Percentiles rank a stretch among this genome's conserved stretches.
Evolutionary conservation across 768 basidiomycete genomes (phyloP).

Genomic region (Hortiboletus campestris): DNA sequence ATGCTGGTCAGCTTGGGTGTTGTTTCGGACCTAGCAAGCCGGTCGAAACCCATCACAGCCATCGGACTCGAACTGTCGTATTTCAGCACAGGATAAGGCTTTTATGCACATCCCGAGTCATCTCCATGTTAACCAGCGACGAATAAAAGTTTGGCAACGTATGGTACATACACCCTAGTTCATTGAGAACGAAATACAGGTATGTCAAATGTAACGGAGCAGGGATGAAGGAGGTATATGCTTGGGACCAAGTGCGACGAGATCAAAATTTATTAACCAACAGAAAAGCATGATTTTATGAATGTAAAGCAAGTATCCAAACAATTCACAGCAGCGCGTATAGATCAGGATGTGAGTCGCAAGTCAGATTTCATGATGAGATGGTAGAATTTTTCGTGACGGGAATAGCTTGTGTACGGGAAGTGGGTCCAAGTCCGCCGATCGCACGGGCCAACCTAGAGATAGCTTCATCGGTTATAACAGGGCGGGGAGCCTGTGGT

Average conservation of each 20-base stretch:
- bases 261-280: slow-evolving; percentile 17
- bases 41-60: slow-evolving; percentile 83
- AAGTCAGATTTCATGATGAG: slow-evolving; percentile 16
- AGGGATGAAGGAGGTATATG: slow-evolving; percentile 24
- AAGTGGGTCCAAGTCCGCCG: slow-evolving; percentile 34
- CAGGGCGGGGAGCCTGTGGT: slow-evolving; percentile 54
- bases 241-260: slow-evolving; percentile 14
- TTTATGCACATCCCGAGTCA: neutral
- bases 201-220: slow-evolving; percentile 15
- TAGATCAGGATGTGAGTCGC: slow-evolving; percentile 9
- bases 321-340: slow-evolving; percentile 8
- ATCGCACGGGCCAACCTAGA: slow-evolving; percentile 64
- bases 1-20: slow-evolving; percentile 89
- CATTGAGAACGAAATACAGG: slow-evolving; percentile 19
- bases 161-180: slow-evolving; percentile 20
- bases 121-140: neutral
- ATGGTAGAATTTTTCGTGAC: slow-evolving; percentile 29
- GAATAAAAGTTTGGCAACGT: slow-evolving; percentile 19
- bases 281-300: slow-evolving; percentile 3
- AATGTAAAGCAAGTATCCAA: slow-evolving; percentile 14
- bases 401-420: slow-evolving; percentile 27
- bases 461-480: slow-evolving; percentile 71
- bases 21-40: slow-evolving; percentile 83
- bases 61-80: slow-evolving; percentile 93
- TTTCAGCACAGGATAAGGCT: slow-evolving; percentile 61